Evolutionary conservation across 345 rosid species (phyloP), one percentile per base, ranked within the genome.

Genomic region (Hibiscus tridactylites): DNA sequence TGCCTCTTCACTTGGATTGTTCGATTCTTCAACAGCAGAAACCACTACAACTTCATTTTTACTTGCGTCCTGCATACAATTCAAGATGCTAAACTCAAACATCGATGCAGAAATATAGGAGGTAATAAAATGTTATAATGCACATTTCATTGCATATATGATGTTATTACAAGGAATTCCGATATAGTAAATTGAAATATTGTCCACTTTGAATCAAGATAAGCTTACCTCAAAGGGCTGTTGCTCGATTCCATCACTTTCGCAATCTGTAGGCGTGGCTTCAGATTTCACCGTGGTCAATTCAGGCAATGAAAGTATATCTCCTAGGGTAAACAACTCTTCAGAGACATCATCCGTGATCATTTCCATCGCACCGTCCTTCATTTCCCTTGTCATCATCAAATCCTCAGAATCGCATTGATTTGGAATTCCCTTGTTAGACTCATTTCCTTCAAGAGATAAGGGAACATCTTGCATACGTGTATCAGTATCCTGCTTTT

Each of bases 271-370:
- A 59, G 82, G 58, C 71, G 39, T 47, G 73, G 62, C 15, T 39
- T 37, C 37, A 12, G 79, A 42, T 50, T 68, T 76, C 17, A 74
- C 77, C 56, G 61, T 54, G 58, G 72, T 71, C 72, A 59, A 69
- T 42, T 79, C 69, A 33, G 76, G 72, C 65, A 78, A 76, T 52
- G 83, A 77, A 47, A 86, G 78, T 71, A 85, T 65, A 64, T 83
- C 86, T 78, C 81, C 84, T 59, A 85, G 81, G 37, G 90, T 83
- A 58, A 80, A 35, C 72, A 33, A 49, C 29, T 72, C 81, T 50
- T 74, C 66, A 6, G 73, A 68, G 4, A 17, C 35, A 59, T 71
- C 79, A 73, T 71, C 64, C 65, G 70, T 26, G 46, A 31, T 46
- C 61, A 53, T 68, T 58, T 78, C 63, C 6, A 17, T 70, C 5